Conservation (phyloP, 495 filamentous ascomycete genomes). For the Penicillium taxi region DNA sequence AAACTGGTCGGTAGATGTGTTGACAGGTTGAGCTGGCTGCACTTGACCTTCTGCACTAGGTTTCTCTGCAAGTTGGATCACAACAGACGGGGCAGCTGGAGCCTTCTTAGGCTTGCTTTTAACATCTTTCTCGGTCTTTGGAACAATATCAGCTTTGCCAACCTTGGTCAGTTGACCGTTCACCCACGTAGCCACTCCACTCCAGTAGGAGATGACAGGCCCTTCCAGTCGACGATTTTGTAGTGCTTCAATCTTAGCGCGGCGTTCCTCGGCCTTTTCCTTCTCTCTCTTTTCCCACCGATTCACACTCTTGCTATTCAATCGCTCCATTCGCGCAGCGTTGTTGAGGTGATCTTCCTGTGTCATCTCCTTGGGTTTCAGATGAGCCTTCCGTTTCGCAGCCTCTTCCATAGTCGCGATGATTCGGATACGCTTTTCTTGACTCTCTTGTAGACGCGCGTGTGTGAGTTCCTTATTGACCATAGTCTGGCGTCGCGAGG, state of each 20-base stretch:
- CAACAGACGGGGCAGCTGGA: not conserved
- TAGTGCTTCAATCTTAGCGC: slow-evolving; percentile 71
- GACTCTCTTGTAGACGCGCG: slow-evolving; percentile 73
- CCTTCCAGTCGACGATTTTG: slow-evolving; percentile 81
- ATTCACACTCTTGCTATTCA: slow-evolving; percentile 85
- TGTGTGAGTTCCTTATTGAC: slow-evolving; percentile 77
- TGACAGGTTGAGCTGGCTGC: too few species aligned
- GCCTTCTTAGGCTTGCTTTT: slow-evolving; percentile 14
- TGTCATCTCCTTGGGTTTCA: slow-evolving; percentile 73
- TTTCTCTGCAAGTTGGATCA: too few species aligned
- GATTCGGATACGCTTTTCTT: slow-evolving; percentile 68
- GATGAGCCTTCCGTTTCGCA: slow-evolving; percentile 64
- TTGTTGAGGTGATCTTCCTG: slow-evolving; percentile 81
- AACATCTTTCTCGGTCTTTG: slow-evolving; percentile 36
- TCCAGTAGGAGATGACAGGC: slow-evolving; percentile 89
- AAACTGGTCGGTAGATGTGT: not conserved
- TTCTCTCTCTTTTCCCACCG: slow-evolving; percentile 91
- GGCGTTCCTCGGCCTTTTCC: slow-evolving; percentile 71
- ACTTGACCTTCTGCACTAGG: too few species aligned
- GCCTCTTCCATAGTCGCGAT: slow-evolving; percentile 83
- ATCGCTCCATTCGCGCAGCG: slow-evolving; percentile 72
- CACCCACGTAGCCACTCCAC: slow-evolving; percentile 69
- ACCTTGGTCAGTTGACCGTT: slow-evolving; percentile 70
- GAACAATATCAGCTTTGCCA: slow-evolving; percentile 56
- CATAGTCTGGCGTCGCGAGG: slow-evolving; percentile 73